Base-by-base conservation (phyloP, 1,284 basidiomycete species). In the Cutaneotrichosporon daszewskae region DNA sequence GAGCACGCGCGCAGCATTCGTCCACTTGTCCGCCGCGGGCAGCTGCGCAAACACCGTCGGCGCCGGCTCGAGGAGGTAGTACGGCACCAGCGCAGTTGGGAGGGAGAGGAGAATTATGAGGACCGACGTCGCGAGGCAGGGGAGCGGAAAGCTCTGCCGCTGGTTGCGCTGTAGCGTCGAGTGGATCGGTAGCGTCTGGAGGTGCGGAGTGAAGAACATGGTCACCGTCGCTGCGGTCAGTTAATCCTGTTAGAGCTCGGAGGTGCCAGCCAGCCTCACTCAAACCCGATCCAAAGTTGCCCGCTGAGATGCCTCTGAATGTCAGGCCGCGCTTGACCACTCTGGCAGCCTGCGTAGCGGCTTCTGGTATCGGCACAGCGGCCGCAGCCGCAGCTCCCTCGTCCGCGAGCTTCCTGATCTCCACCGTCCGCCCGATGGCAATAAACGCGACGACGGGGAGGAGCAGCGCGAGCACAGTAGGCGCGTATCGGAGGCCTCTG, bases 31-130 rank as follows among this genome's bases (percentile, higher is more conserved):
- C 19, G 63, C 54, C 3, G 53, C 43, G 0, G 67, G 66, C 5
- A 68, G 45, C 18, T 50, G 48, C 12, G 53, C 51, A 31, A 69
- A 67, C 7, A 66, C 60, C 1, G 56, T 42, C 2, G 65, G 57
- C 2, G 43, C 51, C 12, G 44, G 31, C n/a, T 35, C 34, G 20
- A 71, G 57, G 35, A 72, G 64, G 49, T 71, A 70, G 55, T 73
- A 73, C 6, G 71, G 72, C 3, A 73, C 70, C 10, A 73, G 57
- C 3, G 68, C 60, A 23, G 69, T 53, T 1, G 72, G 72, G 8
- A 73, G 59, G 20, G 59, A 47, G 12, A 73, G 53, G 17, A 62
- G 45, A 13, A 72, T 55, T 34, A 69, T 50, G 28, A 57, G 43
- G 13, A 55, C 37, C 8, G 63, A 58, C 2, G 65, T 51, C 9